Evolutionary conservation across 208 protist species (phyloP).

Genomic region (Crithidia sp.): DNA sequence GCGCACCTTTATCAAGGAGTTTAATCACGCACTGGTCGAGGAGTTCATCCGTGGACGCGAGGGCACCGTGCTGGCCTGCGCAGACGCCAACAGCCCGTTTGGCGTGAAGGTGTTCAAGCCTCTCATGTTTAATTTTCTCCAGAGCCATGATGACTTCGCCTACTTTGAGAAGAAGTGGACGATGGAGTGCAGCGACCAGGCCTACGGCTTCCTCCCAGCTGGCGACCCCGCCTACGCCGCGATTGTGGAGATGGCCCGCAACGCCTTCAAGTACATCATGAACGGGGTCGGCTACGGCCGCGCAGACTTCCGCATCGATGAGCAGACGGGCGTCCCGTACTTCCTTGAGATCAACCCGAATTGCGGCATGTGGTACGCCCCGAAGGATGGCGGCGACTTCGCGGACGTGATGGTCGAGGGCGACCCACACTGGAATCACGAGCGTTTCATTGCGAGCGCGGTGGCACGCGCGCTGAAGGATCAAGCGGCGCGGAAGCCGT

Average conservation of each 20-base stretch:
- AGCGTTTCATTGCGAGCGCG: constrained; percentile 75
- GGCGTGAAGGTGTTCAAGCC: constrained; percentile 88
- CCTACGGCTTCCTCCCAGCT: constrained; percentile 67
- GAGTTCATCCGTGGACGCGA: constrained; percentile 89
- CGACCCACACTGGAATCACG: constrained; percentile 82
- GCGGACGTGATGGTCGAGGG: constrained; percentile 84
- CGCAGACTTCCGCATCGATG: constrained; percentile 89
- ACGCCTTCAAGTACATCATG: constrained; percentile 85
- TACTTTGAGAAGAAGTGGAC: constrained; percentile 92
- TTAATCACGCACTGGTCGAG: constrained; percentile 87
- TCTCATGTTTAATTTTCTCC: constrained; percentile 85
- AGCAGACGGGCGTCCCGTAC: constrained; percentile 63
- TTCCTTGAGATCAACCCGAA: constrained; percentile 93
- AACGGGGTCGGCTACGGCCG: constrained; percentile 88
- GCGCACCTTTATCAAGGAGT: constrained; percentile 71
- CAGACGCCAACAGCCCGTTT: constrained; percentile 66
- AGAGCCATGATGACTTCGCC: constrained; percentile 80
- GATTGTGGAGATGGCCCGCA: constrained; percentile 81
- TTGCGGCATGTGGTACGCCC: constrained; percentile 90
- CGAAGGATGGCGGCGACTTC: constrained; percentile 85
- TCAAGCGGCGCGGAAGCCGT: constrained; percentile 72
- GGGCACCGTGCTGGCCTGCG: constrained; percentile 83
- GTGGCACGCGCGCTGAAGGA: constrained; percentile 63
- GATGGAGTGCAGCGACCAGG: constrained; percentile 68
- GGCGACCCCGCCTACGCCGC: constrained; percentile 75